Evolutionary conservation across 805 yeast genomes (phyloP), one percentile per base, ranked within the genome.

Genomic region (Cephaloascus fragrans): DNA sequence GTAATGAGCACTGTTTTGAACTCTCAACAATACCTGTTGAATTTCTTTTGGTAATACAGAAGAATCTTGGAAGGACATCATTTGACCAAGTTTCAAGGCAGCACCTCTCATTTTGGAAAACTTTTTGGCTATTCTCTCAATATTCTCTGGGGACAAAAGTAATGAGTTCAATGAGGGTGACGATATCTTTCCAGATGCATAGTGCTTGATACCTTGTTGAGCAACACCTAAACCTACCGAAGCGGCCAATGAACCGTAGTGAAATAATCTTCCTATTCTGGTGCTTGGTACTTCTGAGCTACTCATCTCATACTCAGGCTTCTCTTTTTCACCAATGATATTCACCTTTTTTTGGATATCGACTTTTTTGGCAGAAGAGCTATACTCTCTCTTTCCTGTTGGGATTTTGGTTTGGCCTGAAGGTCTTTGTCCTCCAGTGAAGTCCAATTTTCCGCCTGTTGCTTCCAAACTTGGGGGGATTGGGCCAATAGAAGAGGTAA

Each of bases 41-140:
- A 93, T 74, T 51, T 89, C 96, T 33, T 72, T 69, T 1, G 98
- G 97, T 33, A 90, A 62, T 26, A 90, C 77, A 23, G 84, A 71
- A 43, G 82, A 78, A 56, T 90, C 97, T 60, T 93, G 98, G 58
- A 93, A 90, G 2, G 96, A 86, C 59, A 93, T 64, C 83, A 93
- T 77, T 61, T 93, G 98, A n/a, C 98, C 98, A 40, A 93, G 74
- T 54, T 93, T 93, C 53, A 93, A 68, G 3, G 98, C 98, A 2
- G 97, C 98, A n/a, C 98, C 98, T 53, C 98, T 74, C 98, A 93
- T 93, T 53, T 85, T 79, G 38, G 93, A 77, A 49, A 93, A 77
- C 56, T 87, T 88, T 49, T 77, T 78, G 10, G 95, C 95, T 67
- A 93, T 76, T 39, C 94, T 61, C 50, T 90, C 96, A 34, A 93